These are phyloP conservation scores for Sclerospora graminicola DNA, from an alignment of 352 stramenopile genomes.

Conservation along the genomic window DNA sequence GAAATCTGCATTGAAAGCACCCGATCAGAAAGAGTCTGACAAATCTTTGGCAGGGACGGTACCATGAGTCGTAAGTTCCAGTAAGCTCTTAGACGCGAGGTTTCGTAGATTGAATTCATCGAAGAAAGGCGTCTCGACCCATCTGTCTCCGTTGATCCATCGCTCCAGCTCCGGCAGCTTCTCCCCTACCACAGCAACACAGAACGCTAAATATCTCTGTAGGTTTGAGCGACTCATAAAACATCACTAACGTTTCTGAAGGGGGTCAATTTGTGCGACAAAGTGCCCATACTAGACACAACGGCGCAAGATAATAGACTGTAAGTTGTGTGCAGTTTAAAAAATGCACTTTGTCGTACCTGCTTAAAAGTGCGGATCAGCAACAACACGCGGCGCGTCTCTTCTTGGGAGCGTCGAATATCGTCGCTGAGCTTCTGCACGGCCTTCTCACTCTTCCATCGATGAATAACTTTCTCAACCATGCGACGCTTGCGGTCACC, in stretches of 20 bases:
- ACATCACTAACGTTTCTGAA: constrained; percentile 49
- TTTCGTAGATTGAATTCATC: constrained; percentile 82
- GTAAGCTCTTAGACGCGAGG: constrained; percentile 68
- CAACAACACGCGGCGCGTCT: constrained; percentile 69
- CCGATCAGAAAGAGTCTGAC: constrained; percentile 1
- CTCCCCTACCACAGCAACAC: constrained; percentile 28
- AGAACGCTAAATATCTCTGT: background rate
- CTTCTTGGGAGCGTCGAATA: constrained; percentile 77
- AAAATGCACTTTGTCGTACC: constrained; percentile 9
- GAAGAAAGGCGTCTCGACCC: constrained; percentile 80
- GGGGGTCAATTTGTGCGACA: constrained; percentile 80
- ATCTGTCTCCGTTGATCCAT: constrained; percentile 77
- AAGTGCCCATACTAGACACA: constrained; percentile 67
- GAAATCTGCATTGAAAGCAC: constrained; percentile 55
- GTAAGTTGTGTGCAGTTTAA: too few relatives aligned
- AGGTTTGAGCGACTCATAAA: background rate
- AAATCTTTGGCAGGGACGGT: background rate
- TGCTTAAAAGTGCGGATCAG: constrained; percentile 86
- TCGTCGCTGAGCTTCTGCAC: constrained; percentile 69
- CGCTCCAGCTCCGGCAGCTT: constrained; percentile 79
- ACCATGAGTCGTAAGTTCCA: constrained; percentile 80
- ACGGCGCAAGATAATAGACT: too few relatives aligned
- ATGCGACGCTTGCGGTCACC: background rate
- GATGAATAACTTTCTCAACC: background rate
- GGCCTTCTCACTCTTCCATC: constrained; percentile 14